phyloP scores from a whole-genome alignment of 2,329 filamentous ascomycete species.

The Phyllosticta citrichinensis region DNA sequence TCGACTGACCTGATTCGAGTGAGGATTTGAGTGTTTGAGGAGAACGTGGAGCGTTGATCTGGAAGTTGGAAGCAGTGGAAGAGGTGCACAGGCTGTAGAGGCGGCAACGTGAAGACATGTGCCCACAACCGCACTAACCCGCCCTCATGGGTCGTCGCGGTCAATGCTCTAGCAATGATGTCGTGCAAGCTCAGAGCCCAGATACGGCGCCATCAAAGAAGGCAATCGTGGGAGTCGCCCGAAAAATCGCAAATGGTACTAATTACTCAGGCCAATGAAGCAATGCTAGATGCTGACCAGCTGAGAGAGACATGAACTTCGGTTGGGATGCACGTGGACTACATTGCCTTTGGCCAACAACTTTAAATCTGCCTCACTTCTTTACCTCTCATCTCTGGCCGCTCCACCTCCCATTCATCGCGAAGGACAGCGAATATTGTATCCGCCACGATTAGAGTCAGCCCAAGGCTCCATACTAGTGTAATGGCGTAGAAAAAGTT shows the following conservation, averaged over 20 bases:
- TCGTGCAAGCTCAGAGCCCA: background rate
- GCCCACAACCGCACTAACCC: background rate
- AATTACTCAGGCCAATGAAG: background rate
- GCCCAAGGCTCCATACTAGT: slow-evolving; percentile 88
- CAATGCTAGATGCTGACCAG: background rate
- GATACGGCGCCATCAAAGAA: background rate
- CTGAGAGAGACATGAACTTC: background rate
- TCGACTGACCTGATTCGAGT: background rate
- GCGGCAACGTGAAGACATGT: background rate
- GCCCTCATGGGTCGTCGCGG: background rate
- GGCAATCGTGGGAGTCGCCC: too few species aligned
- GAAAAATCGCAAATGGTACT: background rate
- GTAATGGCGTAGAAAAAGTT: slow-evolving; percentile 99
- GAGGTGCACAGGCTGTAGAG: background rate
- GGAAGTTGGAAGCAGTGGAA: background rate
- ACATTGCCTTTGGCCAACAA: background rate
- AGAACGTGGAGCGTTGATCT: background rate
- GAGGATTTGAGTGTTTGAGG: background rate
- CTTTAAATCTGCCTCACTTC: slow-evolving; percentile 75
- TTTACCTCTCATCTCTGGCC: slow-evolving; percentile 82
- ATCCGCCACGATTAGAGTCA: slow-evolving; percentile 80
- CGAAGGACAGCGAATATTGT: slow-evolving; percentile 77
- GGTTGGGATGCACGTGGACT: background rate
- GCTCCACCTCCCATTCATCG: slow-evolving; percentile 88
- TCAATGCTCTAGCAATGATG: background rate